A percentile compares a stretch with the other conserved stretches of the same genome.
Conservation (phyloP, 371 early-diverging fungal genomes). For the Neoconidiobolus thromboides region DNA sequence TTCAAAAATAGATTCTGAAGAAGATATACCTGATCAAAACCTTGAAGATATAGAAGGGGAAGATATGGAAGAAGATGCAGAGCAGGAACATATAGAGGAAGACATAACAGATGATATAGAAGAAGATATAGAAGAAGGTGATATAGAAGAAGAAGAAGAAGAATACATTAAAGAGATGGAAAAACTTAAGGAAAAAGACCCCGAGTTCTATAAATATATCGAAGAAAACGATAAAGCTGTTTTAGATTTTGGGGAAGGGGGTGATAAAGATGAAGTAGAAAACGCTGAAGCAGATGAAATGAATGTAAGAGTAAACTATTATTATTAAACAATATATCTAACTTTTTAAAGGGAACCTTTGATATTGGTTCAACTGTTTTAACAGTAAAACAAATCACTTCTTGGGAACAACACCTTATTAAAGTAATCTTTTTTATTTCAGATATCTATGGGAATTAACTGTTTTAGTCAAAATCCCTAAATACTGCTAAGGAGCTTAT, state of each 20-base stretch:
- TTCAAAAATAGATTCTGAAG: too few relatives aligned
- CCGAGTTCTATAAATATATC: constrained; percentile 75
- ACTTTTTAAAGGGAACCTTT: constrained; percentile 12
- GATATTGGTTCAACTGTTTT: constrained; percentile 18
- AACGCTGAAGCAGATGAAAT: constrained; percentile 9
- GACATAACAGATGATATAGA: constrained; percentile 17
- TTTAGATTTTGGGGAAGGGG: constrained; percentile 47
- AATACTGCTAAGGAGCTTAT: constrained; percentile 41
- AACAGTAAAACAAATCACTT: constrained; percentile 42
- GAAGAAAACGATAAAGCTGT: constrained; percentile 63
- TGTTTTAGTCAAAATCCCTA: constrained; percentile 37
- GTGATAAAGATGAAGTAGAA: constrained; percentile 5
- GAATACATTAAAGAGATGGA: constrained; percentile 48
- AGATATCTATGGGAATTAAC: neutral
- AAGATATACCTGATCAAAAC: too few relatives aligned
- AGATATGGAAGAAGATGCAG: constrained; percentile 9
- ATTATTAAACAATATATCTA: neutral
- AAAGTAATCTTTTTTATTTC: constrained; percentile 6
- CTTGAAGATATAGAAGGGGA: constrained; percentile 11
- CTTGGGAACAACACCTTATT: constrained; percentile 45
- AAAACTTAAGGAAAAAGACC: constrained; percentile 60
- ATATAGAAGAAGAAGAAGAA: constrained; percentile 12
- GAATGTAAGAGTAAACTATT: constrained; percentile 9
- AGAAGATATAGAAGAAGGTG: constrained; percentile 14
- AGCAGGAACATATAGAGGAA: constrained; percentile 16